Evolutionary conservation across 2,329 filamentous ascomycete genomes (phyloP).

Genomic region (Aulographum hederae): DNA sequence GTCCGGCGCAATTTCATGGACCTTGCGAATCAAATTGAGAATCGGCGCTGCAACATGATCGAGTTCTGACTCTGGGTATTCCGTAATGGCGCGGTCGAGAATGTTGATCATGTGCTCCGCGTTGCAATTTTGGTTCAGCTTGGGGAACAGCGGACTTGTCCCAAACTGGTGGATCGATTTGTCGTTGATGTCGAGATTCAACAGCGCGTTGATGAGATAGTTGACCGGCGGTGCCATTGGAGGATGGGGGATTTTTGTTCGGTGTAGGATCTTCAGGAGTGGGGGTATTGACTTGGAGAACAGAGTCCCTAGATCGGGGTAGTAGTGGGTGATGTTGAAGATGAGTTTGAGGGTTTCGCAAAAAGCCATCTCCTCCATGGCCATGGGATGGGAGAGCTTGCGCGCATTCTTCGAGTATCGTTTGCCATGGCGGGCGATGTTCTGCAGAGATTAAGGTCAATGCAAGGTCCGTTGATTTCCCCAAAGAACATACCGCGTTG

Average conservation of each 20-base stretch:
- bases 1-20: conserved; percentile 52
- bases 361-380: conserved; percentile 64
- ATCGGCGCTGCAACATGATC: conserved; percentile 56
- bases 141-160: conserved; percentile 46
- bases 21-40: conserved; percentile 50
- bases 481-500: conserved; percentile 24
- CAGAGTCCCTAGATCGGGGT: conserved; percentile 37
- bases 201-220: conserved; percentile 58
- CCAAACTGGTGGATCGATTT: conserved; percentile 9
- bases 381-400: conserved; percentile 15
- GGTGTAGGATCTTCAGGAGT: conserved; percentile 50
- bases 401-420: conserved; percentile 24
- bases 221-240: conserved; percentile 58
- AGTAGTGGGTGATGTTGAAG: conserved; percentile 72
- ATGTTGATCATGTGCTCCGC: conserved; percentile 50
- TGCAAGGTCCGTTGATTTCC: too few relatives aligned
- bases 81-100: conserved; percentile 45
- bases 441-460: neutral
- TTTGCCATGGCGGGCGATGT: conserved; percentile 39
- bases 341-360: conserved; percentile 71
- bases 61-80: conserved; percentile 49
- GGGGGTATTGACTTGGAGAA: conserved; percentile 53
- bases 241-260: conserved; percentile 39
- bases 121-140: conserved; percentile 38
- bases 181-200: conserved; percentile 40